phyloP scores from a whole-genome alignment of 169 alveolate genomes.

The Neospora caninum region DNA sequence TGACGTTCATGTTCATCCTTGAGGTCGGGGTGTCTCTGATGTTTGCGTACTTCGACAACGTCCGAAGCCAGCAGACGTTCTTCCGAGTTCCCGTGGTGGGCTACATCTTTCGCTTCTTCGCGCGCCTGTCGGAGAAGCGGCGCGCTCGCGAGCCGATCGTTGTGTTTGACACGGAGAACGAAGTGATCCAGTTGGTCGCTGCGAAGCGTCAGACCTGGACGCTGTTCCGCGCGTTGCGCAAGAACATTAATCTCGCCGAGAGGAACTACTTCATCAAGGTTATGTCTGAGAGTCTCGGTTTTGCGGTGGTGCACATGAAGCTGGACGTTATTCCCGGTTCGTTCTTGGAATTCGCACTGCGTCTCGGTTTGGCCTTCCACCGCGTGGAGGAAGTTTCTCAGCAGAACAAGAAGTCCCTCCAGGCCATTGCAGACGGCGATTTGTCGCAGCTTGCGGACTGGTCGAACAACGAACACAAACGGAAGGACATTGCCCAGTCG shows the following conservation, averaged over 20 bases:
- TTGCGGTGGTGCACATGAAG: slow-evolving; percentile 80
- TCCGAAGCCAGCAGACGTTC: slow-evolving; percentile 64
- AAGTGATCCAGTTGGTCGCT: slow-evolving; percentile 71
- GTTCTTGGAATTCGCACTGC: slow-evolving; percentile 58
- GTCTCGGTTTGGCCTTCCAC: slow-evolving; percentile 58
- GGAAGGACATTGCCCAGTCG: background rate
- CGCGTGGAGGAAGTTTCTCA: slow-evolving; percentile 58
- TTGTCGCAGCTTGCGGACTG: slow-evolving; percentile 57
- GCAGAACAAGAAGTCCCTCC: slow-evolving; percentile 47
- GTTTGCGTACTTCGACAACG: slow-evolving; percentile 73
- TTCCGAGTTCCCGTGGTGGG: slow-evolving; percentile 73
- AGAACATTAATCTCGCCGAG: slow-evolving; percentile 69
- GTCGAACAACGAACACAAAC: slow-evolving; percentile 35
- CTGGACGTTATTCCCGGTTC: slow-evolving; percentile 79
- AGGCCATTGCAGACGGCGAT: slow-evolving; percentile 66
- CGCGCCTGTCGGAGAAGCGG: slow-evolving; percentile 66
- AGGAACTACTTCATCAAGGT: slow-evolving; percentile 77
- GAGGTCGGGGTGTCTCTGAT: slow-evolving; percentile 68
- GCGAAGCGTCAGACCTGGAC: slow-evolving; percentile 61
- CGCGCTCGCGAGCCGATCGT: slow-evolving; percentile 74
- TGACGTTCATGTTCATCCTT: slow-evolving; percentile 57
- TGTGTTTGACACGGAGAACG: slow-evolving; percentile 67
- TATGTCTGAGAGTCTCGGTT: slow-evolving; percentile 76
- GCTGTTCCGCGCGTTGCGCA: background rate
- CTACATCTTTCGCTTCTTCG: slow-evolving; percentile 55